A percentile compares a stretch with the other conserved stretches of the same genome.
Conservation (phyloP, 164 flowering plant genomes). For the Umbilicus rupestris region DNA sequence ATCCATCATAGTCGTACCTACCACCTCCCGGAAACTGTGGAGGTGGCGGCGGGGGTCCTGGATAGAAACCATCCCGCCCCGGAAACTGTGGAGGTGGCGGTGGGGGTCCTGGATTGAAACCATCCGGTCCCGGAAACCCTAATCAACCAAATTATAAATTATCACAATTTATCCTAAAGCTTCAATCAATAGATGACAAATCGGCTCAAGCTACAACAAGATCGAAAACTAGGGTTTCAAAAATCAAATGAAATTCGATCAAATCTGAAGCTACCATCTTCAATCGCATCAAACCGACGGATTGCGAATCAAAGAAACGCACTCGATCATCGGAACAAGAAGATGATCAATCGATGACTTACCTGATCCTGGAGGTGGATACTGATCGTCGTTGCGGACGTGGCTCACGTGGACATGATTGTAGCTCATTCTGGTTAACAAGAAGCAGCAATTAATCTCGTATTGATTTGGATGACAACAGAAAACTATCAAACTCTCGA, state of each 20-base stretch:
- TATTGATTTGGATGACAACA: slow-evolving; percentile 4
- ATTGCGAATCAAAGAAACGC: too few species aligned
- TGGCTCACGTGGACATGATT: slow-evolving; percentile 6
- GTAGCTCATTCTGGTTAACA: background rate
- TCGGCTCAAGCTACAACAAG: background rate
- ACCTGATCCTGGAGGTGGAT: slow-evolving; percentile 3
- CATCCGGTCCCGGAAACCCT: slow-evolving; percentile 17
- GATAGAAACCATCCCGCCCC: slow-evolving; percentile 3
- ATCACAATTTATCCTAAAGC: background rate
- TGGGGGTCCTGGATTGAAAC: slow-evolving; percentile 10
- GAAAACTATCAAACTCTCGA: background rate
- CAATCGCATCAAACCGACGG: too few species aligned
- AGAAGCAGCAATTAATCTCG: background rate
- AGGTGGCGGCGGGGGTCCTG: slow-evolving; percentile 6
- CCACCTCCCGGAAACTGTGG: slow-evolving; percentile 11
- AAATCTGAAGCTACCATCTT: too few species aligned
- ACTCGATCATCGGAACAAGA: background rate
- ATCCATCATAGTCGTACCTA: slow-evolving; percentile 21
- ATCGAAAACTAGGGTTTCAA: background rate
- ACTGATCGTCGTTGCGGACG: slow-evolving; percentile 6
- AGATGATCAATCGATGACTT: background rate
- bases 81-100: slow-evolving; percentile 17
- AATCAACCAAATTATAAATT: background rate
- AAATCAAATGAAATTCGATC: background rate
- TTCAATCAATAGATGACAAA: background rate